These are phyloP conservation scores for Jaenimonas drosophilae DNA, from an alignment of 208 protist genomes.

Conservation along the genomic window DNA sequence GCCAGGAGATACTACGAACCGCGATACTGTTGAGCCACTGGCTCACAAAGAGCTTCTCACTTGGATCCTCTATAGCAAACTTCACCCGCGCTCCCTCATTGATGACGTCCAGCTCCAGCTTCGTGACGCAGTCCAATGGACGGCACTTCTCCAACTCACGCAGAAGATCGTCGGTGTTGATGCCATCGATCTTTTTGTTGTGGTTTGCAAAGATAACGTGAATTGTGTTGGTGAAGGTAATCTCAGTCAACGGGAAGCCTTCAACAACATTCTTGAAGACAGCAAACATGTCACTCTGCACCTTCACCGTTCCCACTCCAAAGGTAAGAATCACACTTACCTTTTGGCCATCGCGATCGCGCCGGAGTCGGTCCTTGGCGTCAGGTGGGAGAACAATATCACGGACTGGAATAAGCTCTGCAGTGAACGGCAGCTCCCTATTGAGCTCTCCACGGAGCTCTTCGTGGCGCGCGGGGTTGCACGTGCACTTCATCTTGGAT, in stretches of 20 bases:
- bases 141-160: constrained; percentile 64
- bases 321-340: constrained; percentile 42
- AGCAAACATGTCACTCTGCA: constrained; percentile 85
- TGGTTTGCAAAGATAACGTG: constrained; percentile 46
- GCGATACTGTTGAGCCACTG: constrained; percentile 72
- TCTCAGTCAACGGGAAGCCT: constrained; percentile 41
- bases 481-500: constrained; percentile 45
- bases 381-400: constrained; percentile 46
- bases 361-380: constrained; percentile 35
- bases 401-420: constrained; percentile 76
- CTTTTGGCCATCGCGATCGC: constrained; percentile 70
- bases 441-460: constrained; percentile 40
- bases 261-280: constrained; percentile 63
- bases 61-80: constrained; percentile 33
- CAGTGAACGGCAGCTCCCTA: constrained; percentile 68
- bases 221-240: constrained; percentile 66
- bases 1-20: constrained; percentile 68
- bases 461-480: constrained; percentile 11
- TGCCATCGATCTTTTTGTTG: constrained; percentile 70
- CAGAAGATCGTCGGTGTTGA: constrained; percentile 20
- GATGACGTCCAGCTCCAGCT: constrained; percentile 20
- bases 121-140: constrained; percentile 30
- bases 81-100: constrained; percentile 26
- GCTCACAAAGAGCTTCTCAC: constrained; percentile 36
- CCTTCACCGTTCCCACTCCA: constrained; percentile 64